A percentile compares a stretch with the other conserved stretches of the same genome.
phyloP scores from a whole-genome alignment of 345 rosid genomes.

The Eutrema yunnanense region DNA sequence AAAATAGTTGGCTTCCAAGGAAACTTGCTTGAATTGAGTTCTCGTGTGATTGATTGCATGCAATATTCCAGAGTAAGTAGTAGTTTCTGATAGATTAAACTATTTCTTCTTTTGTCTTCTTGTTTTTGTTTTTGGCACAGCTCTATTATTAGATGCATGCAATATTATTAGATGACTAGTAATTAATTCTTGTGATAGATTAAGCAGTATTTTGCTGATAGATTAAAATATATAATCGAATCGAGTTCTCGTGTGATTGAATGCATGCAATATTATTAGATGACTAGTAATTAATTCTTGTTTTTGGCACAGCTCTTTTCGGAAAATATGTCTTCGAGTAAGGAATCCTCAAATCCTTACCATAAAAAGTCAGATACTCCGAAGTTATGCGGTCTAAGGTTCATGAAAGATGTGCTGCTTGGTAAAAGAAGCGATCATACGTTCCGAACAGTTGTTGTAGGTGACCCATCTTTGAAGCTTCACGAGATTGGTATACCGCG shows the following conservation, averaged over 20 bases:
- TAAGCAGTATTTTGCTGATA: too few relatives aligned
- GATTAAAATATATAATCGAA: too few relatives aligned
- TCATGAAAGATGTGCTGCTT: slow-evolving; percentile 82
- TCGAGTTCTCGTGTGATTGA: too few relatives aligned
- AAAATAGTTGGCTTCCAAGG: slow-evolving; percentile 73
- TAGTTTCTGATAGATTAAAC: background rate
- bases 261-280: too few relatives aligned
- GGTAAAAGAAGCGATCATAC: slow-evolving; percentile 81
- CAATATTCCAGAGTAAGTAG: slow-evolving; percentile 74
- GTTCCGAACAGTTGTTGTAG: slow-evolving; percentile 85
- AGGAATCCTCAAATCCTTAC: slow-evolving; percentile 36
- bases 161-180: too few relatives aligned
- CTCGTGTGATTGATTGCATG: slow-evolving; percentile 66
- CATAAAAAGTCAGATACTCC: slow-evolving; percentile 43
- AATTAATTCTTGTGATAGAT: too few relatives aligned
- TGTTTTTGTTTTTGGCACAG: slow-evolving; percentile 28
- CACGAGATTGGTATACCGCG: slow-evolving; percentile 84
- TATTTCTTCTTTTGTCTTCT: background rate
- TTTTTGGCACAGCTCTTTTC: slow-evolving; percentile 44
- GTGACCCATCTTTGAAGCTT: slow-evolving; percentile 68
- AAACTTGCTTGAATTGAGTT: slow-evolving; percentile 53
- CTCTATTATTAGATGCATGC: slow-evolving; percentile 10
- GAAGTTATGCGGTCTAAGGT: slow-evolving; percentile 68
- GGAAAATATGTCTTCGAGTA: slow-evolving; percentile 41
- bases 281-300: too few relatives aligned